Conservation (phyloP, 164 flowering plant species). For the Litsea cubeba region DNA sequence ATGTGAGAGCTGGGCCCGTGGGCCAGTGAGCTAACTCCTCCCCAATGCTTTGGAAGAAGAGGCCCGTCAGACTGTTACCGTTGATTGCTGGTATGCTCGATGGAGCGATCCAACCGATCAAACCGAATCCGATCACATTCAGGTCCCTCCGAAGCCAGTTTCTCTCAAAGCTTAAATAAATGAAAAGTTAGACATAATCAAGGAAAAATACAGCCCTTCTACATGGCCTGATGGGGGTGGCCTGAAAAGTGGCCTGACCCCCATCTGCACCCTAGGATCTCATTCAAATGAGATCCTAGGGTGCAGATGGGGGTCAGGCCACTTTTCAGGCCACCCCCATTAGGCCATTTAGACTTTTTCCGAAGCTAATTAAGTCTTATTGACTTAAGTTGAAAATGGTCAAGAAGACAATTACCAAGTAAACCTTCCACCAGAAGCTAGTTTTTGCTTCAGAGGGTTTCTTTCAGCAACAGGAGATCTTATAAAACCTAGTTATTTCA, state of each 20-base stretch:
- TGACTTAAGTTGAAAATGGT: not conserved
- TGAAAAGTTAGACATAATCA: not conserved
- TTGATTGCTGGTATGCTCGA: slow-evolving; percentile 81
- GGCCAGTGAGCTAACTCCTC: slow-evolving; percentile 88
- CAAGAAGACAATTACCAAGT: slow-evolving; percentile 43
- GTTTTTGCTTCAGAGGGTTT: slow-evolving; percentile 50
- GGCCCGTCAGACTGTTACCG: slow-evolving; percentile 86
- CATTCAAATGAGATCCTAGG: no score
- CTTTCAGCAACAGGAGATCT: slow-evolving; percentile 35
- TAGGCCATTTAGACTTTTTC: no score
- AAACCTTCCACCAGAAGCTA: slow-evolving; percentile 49
- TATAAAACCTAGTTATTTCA: slow-evolving; percentile 43
- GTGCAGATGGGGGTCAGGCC: no score
- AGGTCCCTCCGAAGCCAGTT: slow-evolving; percentile 80
- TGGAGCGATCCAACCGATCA: slow-evolving; percentile 95
- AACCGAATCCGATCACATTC: slow-evolving; percentile 86
- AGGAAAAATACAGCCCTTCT: no score
- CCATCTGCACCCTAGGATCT: no score
- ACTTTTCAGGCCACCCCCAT: no score
- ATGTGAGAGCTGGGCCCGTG: slow-evolving; percentile 67
- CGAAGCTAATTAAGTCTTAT: not conserved
- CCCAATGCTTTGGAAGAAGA: slow-evolving; percentile 91
- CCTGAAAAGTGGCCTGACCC: no score
- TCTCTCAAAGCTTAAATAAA: slow-evolving; percentile 52
- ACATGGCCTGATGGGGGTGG: no score